A percentile compares a stretch with the other conserved stretches of the same genome.
Evolutionary conservation across 1,284 basidiomycete genomes (phyloP).

Genomic region (Pyrrhoderma lamaoense): DNA sequence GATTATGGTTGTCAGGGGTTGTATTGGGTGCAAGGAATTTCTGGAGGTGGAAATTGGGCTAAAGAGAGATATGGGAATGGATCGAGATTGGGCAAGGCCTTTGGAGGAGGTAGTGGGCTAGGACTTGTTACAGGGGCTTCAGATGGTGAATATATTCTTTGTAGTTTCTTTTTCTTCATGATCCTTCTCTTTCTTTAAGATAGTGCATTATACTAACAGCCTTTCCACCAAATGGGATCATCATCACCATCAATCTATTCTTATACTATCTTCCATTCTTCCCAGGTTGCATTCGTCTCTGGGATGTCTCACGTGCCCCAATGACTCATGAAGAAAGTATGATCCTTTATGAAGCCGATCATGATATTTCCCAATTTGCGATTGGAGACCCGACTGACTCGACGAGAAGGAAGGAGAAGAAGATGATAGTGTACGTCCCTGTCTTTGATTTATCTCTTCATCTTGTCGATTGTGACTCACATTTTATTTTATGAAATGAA

Average conservation of each 20-base stretch:
- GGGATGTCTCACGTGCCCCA: constrained; percentile 45
- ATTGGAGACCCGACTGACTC: constrained; percentile 47
- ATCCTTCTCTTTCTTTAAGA: background rate
- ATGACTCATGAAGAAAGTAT: constrained; percentile 36
- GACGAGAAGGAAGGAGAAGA: constrained; percentile 40
- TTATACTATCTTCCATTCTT: no score
- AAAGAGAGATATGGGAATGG: background rate
- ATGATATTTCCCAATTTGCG: constrained; percentile 53
- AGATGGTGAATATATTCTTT: constrained; percentile 40
- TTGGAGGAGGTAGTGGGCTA: constrained; percentile 18
- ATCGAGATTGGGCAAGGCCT: background rate
- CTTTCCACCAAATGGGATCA: no score
- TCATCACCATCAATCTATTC: no score
- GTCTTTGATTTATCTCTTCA: background rate
- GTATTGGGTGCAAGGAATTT: constrained; percentile 42
- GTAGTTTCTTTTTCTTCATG: constrained; percentile 1
- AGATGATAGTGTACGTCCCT: constrained; percentile 54
- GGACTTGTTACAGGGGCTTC: constrained; percentile 55
- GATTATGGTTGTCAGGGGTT: constrained; percentile 47
- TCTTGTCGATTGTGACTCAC: background rate
- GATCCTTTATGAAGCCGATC: constrained; percentile 42
- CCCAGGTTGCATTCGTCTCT: constrained; percentile 57
- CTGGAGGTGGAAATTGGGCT: constrained; percentile 22
- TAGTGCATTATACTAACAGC: no score
- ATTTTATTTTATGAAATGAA: background rate